Evolutionary conservation across 768 basidiomycete genomes (phyloP).

Genomic region (Cystofilobasidium bisporidii): DNA sequence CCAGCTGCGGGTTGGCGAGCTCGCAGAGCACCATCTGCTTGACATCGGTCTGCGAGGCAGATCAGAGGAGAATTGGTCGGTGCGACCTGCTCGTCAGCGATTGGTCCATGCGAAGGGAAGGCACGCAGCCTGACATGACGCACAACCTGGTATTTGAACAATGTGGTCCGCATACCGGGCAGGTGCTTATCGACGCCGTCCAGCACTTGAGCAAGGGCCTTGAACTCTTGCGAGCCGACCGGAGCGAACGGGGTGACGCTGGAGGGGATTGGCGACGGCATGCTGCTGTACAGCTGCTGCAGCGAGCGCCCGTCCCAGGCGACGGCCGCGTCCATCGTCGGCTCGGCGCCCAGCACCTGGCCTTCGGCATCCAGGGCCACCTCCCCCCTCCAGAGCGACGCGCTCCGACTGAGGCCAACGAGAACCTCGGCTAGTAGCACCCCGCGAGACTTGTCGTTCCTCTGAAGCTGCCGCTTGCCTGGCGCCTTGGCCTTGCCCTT

Average conservation of each 20-base stretch:
- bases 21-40: conserved; percentile 9
- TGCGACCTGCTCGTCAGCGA: too few species aligned
- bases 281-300: neutral
- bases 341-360: neutral
- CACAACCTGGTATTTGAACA: neutral
- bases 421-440: neutral
- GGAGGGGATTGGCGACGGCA: neutral
- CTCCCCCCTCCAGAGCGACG: neutral
- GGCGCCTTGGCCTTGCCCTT: neutral
- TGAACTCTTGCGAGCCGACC: neutral
- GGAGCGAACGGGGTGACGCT: neutral
- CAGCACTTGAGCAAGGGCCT: neutral
- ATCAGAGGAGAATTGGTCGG: neutral
- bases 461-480: neutral
- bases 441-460: neutral
- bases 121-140: too few species aligned
- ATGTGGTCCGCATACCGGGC: neutral
- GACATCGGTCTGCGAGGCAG: neutral
- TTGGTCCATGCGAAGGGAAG: too few species aligned
- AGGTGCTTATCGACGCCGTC: neutral
- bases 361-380: neutral
- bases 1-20: neutral
- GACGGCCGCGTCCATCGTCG: neutral
- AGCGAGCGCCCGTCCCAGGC: neutral
- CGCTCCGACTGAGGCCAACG: neutral